Evolutionary conservation across 2,329 filamentous ascomycete genomes (phyloP), one percentile per base, ranked within the genome.

Genomic region (Pseudogymnoascus sp.): DNA sequence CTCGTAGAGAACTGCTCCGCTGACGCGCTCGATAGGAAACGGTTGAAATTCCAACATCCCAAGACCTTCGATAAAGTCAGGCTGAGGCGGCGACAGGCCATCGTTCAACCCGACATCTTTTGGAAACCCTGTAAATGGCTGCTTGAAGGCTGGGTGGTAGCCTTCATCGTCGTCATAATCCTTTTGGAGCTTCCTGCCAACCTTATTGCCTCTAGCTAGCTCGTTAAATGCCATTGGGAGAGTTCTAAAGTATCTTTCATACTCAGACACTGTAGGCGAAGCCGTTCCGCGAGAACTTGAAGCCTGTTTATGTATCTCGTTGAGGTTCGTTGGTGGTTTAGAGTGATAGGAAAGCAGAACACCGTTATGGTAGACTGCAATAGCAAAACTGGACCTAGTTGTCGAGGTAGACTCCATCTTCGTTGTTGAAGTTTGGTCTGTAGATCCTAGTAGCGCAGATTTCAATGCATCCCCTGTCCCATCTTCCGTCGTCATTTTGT

Each of bases 51-150:
- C 42, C 31, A 37, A 14, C 38, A 66, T 64, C 21, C 65, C 63
- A 23, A 69, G 66, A 5, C 70, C 70, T 60, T 74, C 68, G 59
- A 73, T 60, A 23, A 68, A 71, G 65, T 72, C 70, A 28, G 73
- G 71, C 56, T 72, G 70, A 28, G 69, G 64, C 23, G 69, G 63
- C 25, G 70, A 69, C 2, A 74, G 65, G 14, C 65, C 65, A 40
- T 70, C 65, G 31, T 74, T 74, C 60, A 73, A 71, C 11, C 69
- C 67, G 44, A 70, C 62, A 37, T 70, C 62, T 31, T 66, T 65
- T 25, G 70, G 69, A 18, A 73, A 67, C 21, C 34, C 59, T n/a
- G 25, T 42, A 23, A 60, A 23, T 23, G 59, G 1, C 28, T 42
- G 16, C 8, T 42, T 42, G 5, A 18, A 42, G 38, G 8, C 38